These are phyloP conservation scores for Xylariaceae sp. DNA, from an alignment of 2,329 filamentous ascomycete genomes.

Conservation along the genomic window DNA sequence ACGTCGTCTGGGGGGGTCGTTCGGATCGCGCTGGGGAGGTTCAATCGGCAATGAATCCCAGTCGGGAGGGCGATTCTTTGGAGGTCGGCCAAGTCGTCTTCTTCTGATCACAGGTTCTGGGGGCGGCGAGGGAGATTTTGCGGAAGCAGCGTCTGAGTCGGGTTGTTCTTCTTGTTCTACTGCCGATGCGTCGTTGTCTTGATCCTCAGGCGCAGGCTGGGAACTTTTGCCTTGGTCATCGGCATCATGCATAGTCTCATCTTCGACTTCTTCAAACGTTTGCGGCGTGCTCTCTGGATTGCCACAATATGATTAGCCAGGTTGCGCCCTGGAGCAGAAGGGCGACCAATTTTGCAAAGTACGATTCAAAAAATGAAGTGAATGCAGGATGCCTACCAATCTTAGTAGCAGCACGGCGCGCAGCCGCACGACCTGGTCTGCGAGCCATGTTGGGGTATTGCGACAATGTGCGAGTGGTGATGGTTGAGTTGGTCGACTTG, in stretches of 20 bases:
- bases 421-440: constrained; percentile 39
- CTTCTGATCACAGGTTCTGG: constrained; percentile 64
- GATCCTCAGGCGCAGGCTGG: constrained; percentile 32
- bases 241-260: constrained; percentile 48
- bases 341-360: background rate
- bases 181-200: constrained; percentile 35
- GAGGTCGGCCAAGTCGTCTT: constrained; percentile 78
- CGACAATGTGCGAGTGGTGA: too few species aligned
- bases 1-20: constrained; percentile 55
- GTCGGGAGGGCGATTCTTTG: constrained; percentile 78
- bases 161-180: constrained; percentile 28
- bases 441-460: constrained; percentile 23
- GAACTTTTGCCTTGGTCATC: constrained; percentile 28
- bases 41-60: constrained; percentile 62
- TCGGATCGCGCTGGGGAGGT: constrained; percentile 48
- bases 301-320: constrained; percentile 4
- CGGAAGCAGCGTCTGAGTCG: constrained; percentile 33
- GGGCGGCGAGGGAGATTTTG: constrained; percentile 49
- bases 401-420: constrained; percentile 38
- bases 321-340: background rate
- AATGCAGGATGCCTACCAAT: constrained; percentile 30
- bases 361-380: background rate
- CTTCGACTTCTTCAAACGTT: constrained; percentile 44
- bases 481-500: too few species aligned
- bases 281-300: constrained; percentile 43